A percentile compares a stretch with the other conserved stretches of the same genome.
These are phyloP conservation scores for Fusarium sp. DNA, from an alignment of 2,329 filamentous ascomycete species.

Conservation along the genomic window DNA sequence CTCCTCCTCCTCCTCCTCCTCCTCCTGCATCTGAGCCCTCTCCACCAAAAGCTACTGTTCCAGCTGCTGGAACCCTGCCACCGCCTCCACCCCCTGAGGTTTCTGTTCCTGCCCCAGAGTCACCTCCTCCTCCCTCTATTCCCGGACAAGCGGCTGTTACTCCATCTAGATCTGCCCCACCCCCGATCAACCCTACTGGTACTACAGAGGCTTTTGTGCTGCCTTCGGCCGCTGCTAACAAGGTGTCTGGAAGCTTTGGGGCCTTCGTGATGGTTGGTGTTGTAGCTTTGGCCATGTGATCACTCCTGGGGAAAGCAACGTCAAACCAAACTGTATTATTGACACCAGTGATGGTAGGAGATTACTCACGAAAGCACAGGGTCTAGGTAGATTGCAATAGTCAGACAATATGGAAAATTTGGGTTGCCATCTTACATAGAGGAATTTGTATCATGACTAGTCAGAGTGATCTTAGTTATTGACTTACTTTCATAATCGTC, in stretches of 20 bases:
- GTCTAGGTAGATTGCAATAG: background rate
- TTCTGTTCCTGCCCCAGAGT: background rate
- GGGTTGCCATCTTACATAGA: no score
- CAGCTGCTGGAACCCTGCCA: background rate
- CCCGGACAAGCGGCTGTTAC: slow-evolving; percentile 5
- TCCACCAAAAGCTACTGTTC: background rate
- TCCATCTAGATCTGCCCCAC: slow-evolving; percentile 5
- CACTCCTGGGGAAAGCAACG: background rate
- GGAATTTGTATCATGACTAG: background rate
- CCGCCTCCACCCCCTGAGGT: background rate
- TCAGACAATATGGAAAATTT: background rate
- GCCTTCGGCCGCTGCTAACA: slow-evolving; percentile 51
- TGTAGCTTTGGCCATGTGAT: slow-evolving; percentile 51
- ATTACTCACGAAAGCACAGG: background rate
- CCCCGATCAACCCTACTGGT: background rate
- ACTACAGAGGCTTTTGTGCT: slow-evolving; percentile 37
- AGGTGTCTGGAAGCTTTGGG: slow-evolving; percentile 47
- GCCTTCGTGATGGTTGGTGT: slow-evolving; percentile 52
- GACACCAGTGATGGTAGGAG: background rate
- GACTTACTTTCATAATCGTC: background rate
- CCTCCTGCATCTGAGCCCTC: background rate
- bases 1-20: background rate
- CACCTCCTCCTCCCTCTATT: background rate
- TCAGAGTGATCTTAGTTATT: background rate
- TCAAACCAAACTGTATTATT: background rate